A percentile compares a stretch with the other conserved stretches of the same genome.
phyloP scores from a whole-genome alignment of 139 green algal genomes.

The Chlorella sp. region DNA sequence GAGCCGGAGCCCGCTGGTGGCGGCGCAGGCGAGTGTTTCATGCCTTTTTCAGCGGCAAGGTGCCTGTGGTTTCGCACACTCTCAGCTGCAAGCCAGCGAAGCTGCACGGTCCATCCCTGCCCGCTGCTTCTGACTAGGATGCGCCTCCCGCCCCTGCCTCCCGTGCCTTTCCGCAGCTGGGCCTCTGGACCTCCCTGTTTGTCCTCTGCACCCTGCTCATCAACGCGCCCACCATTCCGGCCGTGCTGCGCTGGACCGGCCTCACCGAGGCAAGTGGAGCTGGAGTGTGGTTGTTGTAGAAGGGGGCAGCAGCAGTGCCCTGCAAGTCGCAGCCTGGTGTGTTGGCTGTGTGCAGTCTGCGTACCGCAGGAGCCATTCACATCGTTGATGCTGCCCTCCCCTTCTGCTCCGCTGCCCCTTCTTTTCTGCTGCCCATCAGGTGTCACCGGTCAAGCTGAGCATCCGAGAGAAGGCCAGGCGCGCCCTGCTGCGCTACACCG shows the following conservation, averaged over 20 bases:
- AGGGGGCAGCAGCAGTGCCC: too few species aligned
- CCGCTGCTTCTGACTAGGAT: too few species aligned
- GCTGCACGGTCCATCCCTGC: too few species aligned
- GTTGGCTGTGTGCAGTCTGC: too few species aligned
- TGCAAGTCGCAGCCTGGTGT: too few species aligned
- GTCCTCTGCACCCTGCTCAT: conserved; percentile 88
- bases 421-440: not conserved
- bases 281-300: too few species aligned
- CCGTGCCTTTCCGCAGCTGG: conserved; percentile 52
- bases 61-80: too few species aligned
- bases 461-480: conserved; percentile 63
- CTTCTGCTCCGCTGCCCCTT: not conserved
- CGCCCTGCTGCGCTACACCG: conserved; percentile 68
- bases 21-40: conserved; percentile 23
- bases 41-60: too few species aligned
- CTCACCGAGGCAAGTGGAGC: not conserved
- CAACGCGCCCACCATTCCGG: conserved; percentile 69
- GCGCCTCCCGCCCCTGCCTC: too few species aligned
- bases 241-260: conserved; percentile 27
- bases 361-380: too few species aligned
- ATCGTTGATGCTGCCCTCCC: too few species aligned
- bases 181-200: conserved; percentile 81
- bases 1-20: not conserved
- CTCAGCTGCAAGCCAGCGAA: too few species aligned
- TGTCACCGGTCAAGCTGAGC: conserved; percentile 25